Evolutionary conservation across 192 early-diverging fungal species (phyloP).

Genomic region (Radiomyces spectabilis): DNA sequence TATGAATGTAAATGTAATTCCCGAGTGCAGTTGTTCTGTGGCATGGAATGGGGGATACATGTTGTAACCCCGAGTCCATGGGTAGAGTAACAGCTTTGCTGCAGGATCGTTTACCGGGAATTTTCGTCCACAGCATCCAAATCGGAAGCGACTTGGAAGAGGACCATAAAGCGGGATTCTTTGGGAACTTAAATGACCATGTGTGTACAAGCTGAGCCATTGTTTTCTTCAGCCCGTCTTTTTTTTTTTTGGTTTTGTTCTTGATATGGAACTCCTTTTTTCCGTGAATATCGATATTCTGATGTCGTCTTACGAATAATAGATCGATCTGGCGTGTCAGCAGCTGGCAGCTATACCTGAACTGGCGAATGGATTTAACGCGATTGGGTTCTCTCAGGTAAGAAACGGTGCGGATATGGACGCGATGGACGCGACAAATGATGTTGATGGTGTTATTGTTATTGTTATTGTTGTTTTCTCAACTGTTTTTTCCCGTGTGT

Average conservation of each 20-base stretch:
- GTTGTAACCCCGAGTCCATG: conserved; percentile 57
- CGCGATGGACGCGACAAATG: no score
- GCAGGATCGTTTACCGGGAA: conserved; percentile 45
- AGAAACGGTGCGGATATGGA: no score
- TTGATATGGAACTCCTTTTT: no score
- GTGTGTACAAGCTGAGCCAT: background rate
- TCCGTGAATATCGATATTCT: no score
- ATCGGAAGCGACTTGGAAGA: conserved; percentile 58
- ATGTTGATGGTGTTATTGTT: background rate
- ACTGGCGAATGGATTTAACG: conserved; percentile 75
- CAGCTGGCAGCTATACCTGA: conserved; percentile 49
- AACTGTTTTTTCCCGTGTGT: background rate
- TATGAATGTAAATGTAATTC: background rate
- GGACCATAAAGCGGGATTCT: conserved; percentile 78
- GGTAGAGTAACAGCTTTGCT: conserved; percentile 19
- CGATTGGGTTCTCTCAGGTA: conserved; percentile 88
- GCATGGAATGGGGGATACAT: conserved; percentile 89
- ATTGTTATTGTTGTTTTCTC: background rate
- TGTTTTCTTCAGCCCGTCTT: background rate
- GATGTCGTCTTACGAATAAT: no score
- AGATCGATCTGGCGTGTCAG: conserved; percentile 72
- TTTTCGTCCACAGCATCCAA: conserved; percentile 70
- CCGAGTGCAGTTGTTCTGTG: conserved; percentile 59
- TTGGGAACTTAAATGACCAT: conserved; percentile 65
- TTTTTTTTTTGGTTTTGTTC: no score